phyloP scores from a whole-genome alignment of 768 basidiomycete genomes.

The Lactarius indigo region DNA sequence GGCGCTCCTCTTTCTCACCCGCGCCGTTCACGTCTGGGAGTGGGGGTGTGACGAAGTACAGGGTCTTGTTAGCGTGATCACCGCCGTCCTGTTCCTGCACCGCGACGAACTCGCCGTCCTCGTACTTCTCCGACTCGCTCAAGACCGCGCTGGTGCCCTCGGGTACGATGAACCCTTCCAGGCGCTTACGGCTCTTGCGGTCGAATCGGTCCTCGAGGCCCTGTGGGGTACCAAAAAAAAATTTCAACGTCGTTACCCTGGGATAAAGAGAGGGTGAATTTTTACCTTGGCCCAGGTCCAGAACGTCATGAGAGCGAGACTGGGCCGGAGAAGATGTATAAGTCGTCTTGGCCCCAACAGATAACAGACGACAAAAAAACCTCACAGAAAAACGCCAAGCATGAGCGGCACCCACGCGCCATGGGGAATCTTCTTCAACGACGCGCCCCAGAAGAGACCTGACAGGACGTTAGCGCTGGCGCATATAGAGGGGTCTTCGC shows the following conservation, averaged over 20 bases:
- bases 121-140: not conserved
- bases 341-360: not conserved
- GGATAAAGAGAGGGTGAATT: not conserved
- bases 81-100: not conserved
- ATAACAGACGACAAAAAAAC: not conserved
- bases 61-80: not conserved
- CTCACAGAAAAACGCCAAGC: conserved; percentile 50
- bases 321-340: conserved; percentile 20
- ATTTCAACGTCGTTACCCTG: not conserved
- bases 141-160: conserved; percentile 26
- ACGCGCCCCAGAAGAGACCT: conserved; percentile 61
- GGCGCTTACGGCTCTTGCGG: conserved; percentile 49
- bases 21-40: not conserved
- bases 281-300: conserved; percentile 64
- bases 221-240: conserved; percentile 20
- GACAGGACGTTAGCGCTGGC: not conserved
- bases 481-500: not conserved
- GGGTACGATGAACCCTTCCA: conserved; percentile 49
- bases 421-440: conserved; percentile 55
- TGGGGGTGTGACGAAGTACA: conserved; percentile 17
- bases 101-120: not conserved
- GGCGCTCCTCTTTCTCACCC: conserved; percentile 10
- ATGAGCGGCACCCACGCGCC: conserved; percentile 69
- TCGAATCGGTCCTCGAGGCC: conserved; percentile 64
- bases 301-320: conserved; percentile 48